These are phyloP conservation scores for Teunomyces stri DNA, from an alignment of 805 yeast genomes.

Conservation along the genomic window DNA sequence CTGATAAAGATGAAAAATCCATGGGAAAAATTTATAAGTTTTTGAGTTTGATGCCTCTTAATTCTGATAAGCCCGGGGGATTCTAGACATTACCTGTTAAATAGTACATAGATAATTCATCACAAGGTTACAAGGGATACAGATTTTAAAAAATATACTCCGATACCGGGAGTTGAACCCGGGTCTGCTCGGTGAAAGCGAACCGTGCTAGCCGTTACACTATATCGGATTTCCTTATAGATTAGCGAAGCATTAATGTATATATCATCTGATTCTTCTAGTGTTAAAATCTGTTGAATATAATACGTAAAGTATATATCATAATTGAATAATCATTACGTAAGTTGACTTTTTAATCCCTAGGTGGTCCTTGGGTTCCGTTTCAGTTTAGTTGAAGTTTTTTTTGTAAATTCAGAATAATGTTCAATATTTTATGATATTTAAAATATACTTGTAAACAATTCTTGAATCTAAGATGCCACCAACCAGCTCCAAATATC, in stretches of 20 bases:
- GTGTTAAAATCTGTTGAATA: too few species aligned
- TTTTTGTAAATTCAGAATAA: too few species aligned
- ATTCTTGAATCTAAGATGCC: background rate
- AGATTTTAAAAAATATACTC: constrained; percentile 34
- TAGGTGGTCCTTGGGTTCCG: too few species aligned
- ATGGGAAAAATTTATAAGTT: constrained; percentile 83
- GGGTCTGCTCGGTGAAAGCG: constrained; percentile 84
- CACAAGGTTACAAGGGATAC: background rate
- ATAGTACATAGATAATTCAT: background rate
- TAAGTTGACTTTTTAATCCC: too few species aligned
- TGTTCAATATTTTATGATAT: too few species aligned
- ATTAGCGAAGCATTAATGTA: too few species aligned
- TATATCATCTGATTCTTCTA: too few species aligned
- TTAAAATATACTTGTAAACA: too few species aligned
- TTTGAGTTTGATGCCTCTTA: constrained; percentile 55
- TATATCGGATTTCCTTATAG: constrained; percentile 52
- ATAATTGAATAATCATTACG: too few species aligned
- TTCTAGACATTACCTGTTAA: constrained; percentile 30
- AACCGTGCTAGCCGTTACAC: constrained; percentile 83
- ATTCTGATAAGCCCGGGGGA: constrained; percentile 48
- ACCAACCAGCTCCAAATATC: background rate
- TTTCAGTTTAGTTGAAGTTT: too few species aligned
- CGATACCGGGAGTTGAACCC: constrained; percentile 90
- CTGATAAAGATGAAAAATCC: constrained; percentile 54
- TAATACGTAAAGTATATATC: too few species aligned